These are phyloP conservation scores for Hanseniaspora opuntiae DNA, from an alignment of 805 yeast species.

Conservation along the genomic window DNA sequence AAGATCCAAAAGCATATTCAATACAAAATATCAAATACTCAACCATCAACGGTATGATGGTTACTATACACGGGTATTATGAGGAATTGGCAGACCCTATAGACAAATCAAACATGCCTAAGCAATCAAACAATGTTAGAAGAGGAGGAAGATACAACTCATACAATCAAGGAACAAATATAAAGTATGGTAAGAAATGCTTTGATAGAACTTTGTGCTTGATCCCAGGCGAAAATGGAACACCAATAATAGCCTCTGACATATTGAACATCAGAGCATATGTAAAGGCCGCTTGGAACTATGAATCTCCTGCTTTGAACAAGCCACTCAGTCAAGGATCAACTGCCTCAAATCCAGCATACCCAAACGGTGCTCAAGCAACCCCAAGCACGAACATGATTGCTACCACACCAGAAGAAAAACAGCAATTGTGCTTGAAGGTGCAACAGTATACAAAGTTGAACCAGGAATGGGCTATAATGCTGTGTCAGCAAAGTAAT, in stretches of 20 bases:
- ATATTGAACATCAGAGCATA: conserved; percentile 52
- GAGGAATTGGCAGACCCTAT: conserved; percentile 54
- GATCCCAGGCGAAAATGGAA: conserved; percentile 48
- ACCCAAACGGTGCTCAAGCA: conserved; percentile 14
- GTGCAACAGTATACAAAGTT: conserved; percentile 61
- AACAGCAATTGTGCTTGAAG: conserved; percentile 51
- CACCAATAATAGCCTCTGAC: conserved; percentile 81
- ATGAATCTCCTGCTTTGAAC: conserved; percentile 7
- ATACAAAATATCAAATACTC: conserved; percentile 67
- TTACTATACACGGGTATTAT: conserved; percentile 73
- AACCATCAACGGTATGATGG: conserved; percentile 60
- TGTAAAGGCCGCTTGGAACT: conserved; percentile 48
- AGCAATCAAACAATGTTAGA: conserved; percentile 18
- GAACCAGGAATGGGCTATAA: conserved; percentile 62
- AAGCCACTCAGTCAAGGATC: background rate
- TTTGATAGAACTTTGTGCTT: conserved; percentile 78
- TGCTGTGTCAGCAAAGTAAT: conserved; percentile 77
- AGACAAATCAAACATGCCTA: conserved; percentile 19
- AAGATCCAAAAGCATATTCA: conserved; percentile 52
- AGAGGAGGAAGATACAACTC: conserved; percentile 14
- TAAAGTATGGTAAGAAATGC: conserved; percentile 41
- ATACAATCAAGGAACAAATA: conserved; percentile 22
- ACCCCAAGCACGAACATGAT: conserved; percentile 30
- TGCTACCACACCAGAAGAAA: conserved; percentile 37
- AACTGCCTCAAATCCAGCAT: background rate